Base-by-base conservation (phyloP, 306 rosid genomes). In the Quercus mongolica region DNA sequence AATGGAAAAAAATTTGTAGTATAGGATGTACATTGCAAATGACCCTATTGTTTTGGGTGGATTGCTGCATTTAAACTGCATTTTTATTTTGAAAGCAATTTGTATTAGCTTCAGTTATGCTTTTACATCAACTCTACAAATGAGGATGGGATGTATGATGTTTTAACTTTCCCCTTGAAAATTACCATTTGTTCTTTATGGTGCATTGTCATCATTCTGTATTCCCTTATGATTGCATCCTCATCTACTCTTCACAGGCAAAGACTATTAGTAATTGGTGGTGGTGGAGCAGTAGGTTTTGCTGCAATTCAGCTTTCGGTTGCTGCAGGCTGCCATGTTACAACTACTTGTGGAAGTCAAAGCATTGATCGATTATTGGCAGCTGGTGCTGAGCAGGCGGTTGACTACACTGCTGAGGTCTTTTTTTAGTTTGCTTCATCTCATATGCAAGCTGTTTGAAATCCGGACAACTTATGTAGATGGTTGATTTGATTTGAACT, bases 241-340 rank as follows among this genome's bases (percentile, higher is more conserved):
- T 78, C 64, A 67, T 78, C 68, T 77, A 41, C 75, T 81, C 76
- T 82, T 61, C 79, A 78, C 86, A 93, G 98, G 79, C 96, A 95
- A 90, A 88, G 94, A 83, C 58, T 95, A 72, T 84, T 95, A 87
- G 89, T 95, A 69, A 89, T 93, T 75, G 99, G 98, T 26, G 99
- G 99, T 61, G 96, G 99, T 83, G 99, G 99, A 84, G 99, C 99
- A 56, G 98, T 95, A 59, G 99, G 99, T 35, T 88, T 88, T 80
- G 17, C 92, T 67, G 98, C 96, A 69, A 85, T 91, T 84, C 99
- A 95, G 90, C 85, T 95, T 81, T 88, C 98, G 63, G 91, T 92
- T 52, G 99, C 92, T 25, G 79, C 86, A 70, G 94, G 96, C 65
- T 95, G 99, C 89, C 80, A 73, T 79, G 98, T 93, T 51, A 78